Base-by-base conservation (phyloP, 208 protist species). In the Trichomonas gallinae region DNA sequence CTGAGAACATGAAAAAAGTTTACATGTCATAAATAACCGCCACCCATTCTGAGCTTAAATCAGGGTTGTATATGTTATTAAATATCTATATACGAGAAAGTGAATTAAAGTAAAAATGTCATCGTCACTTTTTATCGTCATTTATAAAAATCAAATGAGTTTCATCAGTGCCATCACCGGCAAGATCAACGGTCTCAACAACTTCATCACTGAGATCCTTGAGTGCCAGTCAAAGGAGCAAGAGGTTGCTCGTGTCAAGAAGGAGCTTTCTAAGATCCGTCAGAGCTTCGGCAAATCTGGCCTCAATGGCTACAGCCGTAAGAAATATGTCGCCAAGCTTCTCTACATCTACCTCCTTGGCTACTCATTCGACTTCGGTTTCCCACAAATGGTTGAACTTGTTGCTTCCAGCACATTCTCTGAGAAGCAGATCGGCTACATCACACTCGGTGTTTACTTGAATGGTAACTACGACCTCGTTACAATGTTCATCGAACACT, bases 281-380 rank as follows among this genome's bases (percentile, higher is more conserved):
- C 98, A 98, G 34, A 99, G 99, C 97, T 99, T 99, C 97, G 98
- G 98, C 42, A 97, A 97, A 0, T 96, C 96, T 21, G 97, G 97
- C 81, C 98, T 99, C 97, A 99, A 97, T 63, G 98, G 97, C n/a
- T 99, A 99, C 97, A 98, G 99, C 96, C 97, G 98, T 23, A 99
- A 99, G 97, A 99, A 99, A 97, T 99, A 99, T 97, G 98, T 99
- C 44, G 99, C 98, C 97, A 99, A 99, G 98, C 98, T 99, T 21
- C 98, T 99, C 96, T 99, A 99, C 97, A 99, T 99, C 97, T 99
- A 98, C 89, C 99, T 99, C 98, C 97, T 99, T 6, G 99, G 99
- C 17, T 99, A 99, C 97, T 99, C 99, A 36, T 98, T 99, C 45
- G 99, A 99, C 91, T 99, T 99, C 98, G 99, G 99, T 15, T 99